These are phyloP conservation scores for Casuarina glauca DNA, from an alignment of 306 rosid genomes.

Conservation along the genomic window DNA sequence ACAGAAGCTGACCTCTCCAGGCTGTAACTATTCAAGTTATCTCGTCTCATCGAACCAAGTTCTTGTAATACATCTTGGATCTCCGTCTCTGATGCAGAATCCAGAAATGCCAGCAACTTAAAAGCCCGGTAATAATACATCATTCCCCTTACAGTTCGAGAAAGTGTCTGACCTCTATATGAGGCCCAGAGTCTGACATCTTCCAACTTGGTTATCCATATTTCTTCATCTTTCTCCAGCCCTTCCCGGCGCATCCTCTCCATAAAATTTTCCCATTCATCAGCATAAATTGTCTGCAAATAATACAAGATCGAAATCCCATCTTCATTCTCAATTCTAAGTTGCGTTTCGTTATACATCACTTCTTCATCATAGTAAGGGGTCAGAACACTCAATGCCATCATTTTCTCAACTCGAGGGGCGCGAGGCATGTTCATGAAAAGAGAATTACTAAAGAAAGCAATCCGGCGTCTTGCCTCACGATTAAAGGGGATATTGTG, in stretches of 20 bases:
- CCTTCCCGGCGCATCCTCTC: conserved; percentile 96
- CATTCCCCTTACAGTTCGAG: conserved; percentile 95
- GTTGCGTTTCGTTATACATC: conserved; percentile 66
- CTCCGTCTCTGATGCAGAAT: conserved; percentile 95
- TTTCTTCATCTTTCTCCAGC: conserved; percentile 59
- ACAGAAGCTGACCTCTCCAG: conserved; percentile 48
- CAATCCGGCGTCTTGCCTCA: conserved; percentile 59
- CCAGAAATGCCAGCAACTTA: conserved; percentile 89
- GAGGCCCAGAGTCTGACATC: conserved; percentile 92
- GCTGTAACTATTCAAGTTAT: conserved; percentile 39
- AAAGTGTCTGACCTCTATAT: conserved; percentile 29
- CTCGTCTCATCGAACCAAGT: conserved; percentile 68
- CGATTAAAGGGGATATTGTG: conserved; percentile 83
- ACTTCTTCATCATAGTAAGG: conserved; percentile 68
- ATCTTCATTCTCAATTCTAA: conserved; percentile 60
- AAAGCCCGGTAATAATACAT: conserved; percentile 94
- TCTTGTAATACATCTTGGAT: conserved; percentile 81
- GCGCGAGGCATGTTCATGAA: too few species aligned
- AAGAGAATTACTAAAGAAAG: too few species aligned
- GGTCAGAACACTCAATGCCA: too few species aligned
- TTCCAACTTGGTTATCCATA: conserved; percentile 75
- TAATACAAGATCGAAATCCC: conserved; percentile 43
- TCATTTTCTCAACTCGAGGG: too few species aligned
- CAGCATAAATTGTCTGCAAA: conserved; percentile 82
- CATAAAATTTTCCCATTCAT: conserved; percentile 89